Evolutionary conservation across 169 alveolate genomes (phyloP).

Genomic region (Plasmodium gonderi): DNA sequence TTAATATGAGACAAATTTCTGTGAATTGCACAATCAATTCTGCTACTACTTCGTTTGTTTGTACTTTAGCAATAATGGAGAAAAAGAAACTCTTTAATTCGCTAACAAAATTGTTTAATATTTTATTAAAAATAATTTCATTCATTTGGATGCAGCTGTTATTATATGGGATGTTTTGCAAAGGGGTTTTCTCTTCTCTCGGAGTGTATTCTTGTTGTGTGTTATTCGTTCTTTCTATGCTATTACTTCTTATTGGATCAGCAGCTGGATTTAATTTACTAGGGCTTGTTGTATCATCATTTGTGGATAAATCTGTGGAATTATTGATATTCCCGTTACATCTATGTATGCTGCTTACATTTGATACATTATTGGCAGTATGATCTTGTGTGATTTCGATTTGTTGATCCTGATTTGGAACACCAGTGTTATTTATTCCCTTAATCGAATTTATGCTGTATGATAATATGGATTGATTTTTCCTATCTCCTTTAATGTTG

Average conservation of each 20-base stretch:
- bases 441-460: not conserved
- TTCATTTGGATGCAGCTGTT: not conserved
- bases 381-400: not conserved
- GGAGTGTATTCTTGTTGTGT: too few species aligned
- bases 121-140: conserved; percentile 11
- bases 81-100: conserved; percentile 41
- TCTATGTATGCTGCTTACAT: not conserved
- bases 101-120: conserved; percentile 17
- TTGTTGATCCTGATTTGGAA: not conserved
- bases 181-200: not conserved
- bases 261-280: not conserved
- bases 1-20: conserved; percentile 31
- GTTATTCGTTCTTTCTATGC: too few species aligned
- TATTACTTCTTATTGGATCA: not conserved
- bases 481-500: not conserved
- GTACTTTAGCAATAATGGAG: conserved; percentile 13
- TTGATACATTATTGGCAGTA: not conserved
- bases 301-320: not conserved
- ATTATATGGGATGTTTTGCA: not conserved
- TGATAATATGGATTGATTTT: not conserved
- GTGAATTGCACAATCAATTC: not conserved
- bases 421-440: not conserved
- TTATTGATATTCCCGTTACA: not conserved
- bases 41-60: not conserved
- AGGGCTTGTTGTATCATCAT: not conserved